Evolutionary conservation across 441 rosid species (phyloP).

Genomic region (Adansonia rubrostipa): DNA sequence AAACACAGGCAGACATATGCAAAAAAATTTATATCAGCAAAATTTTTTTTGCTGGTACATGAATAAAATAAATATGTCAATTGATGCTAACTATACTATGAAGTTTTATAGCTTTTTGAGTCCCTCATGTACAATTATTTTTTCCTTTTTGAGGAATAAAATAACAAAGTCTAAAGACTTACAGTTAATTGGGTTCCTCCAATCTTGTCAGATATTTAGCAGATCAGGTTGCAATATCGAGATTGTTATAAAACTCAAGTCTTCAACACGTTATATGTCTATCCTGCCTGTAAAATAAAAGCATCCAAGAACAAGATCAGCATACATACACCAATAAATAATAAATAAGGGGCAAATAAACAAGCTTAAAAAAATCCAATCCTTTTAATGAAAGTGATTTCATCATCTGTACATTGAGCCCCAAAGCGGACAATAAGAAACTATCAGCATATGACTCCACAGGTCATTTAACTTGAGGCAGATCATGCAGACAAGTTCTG

Average conservation of each 20-base stretch:
- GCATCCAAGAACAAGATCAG: slow-evolving; percentile 9
- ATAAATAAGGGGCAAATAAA: background rate
- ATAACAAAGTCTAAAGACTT: slow-evolving; percentile 25
- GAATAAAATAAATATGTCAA: background rate
- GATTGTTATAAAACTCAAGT: background rate
- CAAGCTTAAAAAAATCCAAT: slow-evolving; percentile 17
- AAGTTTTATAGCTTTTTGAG: background rate
- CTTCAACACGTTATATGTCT: background rate
- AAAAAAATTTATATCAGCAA: background rate
- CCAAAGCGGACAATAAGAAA: slow-evolving; percentile 31
- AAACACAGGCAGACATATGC: background rate
- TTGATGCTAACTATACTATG: background rate
- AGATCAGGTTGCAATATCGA: no score
- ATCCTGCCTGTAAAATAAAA: slow-evolving; percentile 4
- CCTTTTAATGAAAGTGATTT: background rate
- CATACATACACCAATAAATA: background rate
- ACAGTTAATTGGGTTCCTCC: slow-evolving; percentile 34
- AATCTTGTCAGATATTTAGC: slow-evolving; percentile 1
- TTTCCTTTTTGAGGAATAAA: background rate
- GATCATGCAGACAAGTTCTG: slow-evolving; percentile 30
- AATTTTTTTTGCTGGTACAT: background rate
- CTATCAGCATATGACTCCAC: slow-evolving; percentile 27
- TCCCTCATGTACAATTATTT: background rate
- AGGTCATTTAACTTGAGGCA: slow-evolving; percentile 38
- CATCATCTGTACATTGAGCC: slow-evolving; percentile 27